phyloP scores from a whole-genome alignment of 306 rosid species.

The Medicago ruthenica region DNA sequence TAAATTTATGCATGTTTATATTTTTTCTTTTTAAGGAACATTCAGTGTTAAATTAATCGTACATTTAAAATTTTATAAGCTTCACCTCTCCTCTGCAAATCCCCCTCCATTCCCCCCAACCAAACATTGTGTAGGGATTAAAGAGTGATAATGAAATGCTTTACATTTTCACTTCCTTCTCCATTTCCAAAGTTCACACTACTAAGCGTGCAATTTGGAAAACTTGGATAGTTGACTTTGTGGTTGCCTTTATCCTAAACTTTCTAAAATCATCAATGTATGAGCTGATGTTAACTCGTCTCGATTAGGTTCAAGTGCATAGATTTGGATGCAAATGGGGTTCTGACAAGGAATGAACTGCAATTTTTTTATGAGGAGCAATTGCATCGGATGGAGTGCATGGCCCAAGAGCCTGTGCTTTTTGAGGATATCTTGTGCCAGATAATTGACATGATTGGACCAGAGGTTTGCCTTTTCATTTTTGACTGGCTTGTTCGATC shows the following conservation, averaged over 20 bases:
- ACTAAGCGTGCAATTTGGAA: conserved; percentile 4
- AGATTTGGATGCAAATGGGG: conserved; percentile 97
- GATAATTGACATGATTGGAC: conserved; percentile 92
- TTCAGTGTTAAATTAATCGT: not conserved
- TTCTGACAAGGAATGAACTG: conserved; percentile 90
- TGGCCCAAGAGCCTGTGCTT: conserved; percentile 99
- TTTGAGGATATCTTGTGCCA: conserved; percentile 99
- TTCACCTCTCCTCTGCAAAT: not conserved
- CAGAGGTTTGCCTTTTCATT: conserved; percentile 76
- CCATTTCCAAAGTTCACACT: conserved; percentile 22
- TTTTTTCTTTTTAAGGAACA: conserved; percentile 13
- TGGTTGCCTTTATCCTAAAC: conserved; percentile 33
- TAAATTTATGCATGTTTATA: conserved; percentile 30
- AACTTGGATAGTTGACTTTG: conserved; percentile 28
- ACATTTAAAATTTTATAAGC: not conserved
- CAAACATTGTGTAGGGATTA: not conserved
- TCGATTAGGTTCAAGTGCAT: conserved; percentile 92
- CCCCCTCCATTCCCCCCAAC: not conserved
- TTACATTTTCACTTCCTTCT: conserved; percentile 28
- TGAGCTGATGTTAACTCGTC: conserved; percentile 43
- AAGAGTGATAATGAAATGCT: conserved; percentile 30
- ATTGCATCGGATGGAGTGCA: conserved; percentile 99
- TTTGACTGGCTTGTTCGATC: conserved; percentile 30
- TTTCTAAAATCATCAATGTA: conserved; percentile 9
- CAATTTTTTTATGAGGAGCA: conserved; percentile 99